Evolutionary conservation across 176 grass and related monocot species (phyloP), one percentile per base, ranked within the genome.

Genomic region (Bothriochloa decipiens): DNA sequence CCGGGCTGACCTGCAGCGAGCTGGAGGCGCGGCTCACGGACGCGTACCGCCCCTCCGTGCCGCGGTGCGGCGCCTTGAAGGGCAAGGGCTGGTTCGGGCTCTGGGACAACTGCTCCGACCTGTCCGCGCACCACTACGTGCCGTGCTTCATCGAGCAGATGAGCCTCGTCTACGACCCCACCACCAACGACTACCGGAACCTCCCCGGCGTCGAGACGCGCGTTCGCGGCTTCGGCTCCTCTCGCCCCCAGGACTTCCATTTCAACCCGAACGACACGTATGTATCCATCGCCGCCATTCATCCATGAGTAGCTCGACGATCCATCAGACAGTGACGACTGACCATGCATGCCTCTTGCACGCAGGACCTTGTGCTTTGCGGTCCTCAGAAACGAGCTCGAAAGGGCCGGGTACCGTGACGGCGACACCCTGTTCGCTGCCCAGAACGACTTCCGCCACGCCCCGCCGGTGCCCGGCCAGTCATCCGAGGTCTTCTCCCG

Each of bases 71-170:
- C 28, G 63, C 43, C 2, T n/a, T 80, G 63, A 80, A 80, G 42
- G 63, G 78, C 10, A 68, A 50, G 63, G 78, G 63, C 1, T 80
- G 78, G 78, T 80, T 80, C 28, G 42, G 41, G 5, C 78, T 80
- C 26, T 68, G 63, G 78, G 18, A 3, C 23, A 80, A 80, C 78
- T 0, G 5, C 42, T 50, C 63, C 1, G 78, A 80, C 11, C 2
- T 80, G 0, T 1, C 57, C 11, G 42, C 26, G 27, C 43, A 36
- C 78, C 12, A 52, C 63, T 80, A 80, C 27, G 35, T 76, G 64
- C 42, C 8, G 8, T 80, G 78, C 63, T 80, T 80, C 78, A 0
- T 8, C 5, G 78, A 80, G 78, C 78, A 81, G 78, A 81, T 81
- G 78, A n/a, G 28, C 64, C 78, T 81, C 20, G 45, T 39, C 45